Base-by-base conservation (phyloP, 2,329 filamentous ascomycete genomes). In the Aureobasidium sp. region DNA sequence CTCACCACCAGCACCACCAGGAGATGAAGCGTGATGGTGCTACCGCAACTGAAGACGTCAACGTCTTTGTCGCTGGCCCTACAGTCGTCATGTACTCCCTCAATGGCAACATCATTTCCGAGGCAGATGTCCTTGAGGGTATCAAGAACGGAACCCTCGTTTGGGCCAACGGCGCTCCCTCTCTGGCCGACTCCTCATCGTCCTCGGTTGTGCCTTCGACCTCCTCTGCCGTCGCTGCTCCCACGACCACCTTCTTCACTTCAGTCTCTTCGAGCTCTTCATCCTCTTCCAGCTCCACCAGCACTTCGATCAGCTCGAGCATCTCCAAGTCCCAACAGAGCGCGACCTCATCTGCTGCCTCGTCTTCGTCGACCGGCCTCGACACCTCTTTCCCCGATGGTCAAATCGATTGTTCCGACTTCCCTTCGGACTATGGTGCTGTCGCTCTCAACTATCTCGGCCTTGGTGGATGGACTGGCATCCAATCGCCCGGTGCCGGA, bases 371-470 rank as follows among this genome's bases (percentile, higher is more conserved):
- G 47, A 73, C 64, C 21, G 87, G 86, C 47, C 60, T 91, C 52
- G 74, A 82, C 59, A 71, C 72, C 14, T 73, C 83, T 6, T 97
- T 97, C 76, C 86, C 86, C 11, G 84, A 85, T 68, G 88, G 88
- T 56, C 70, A 81, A 61, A 63, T 94, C 52, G 70, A 77, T 59
- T 97, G 93, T 73, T 71, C 69, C 57, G 65, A 75, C 1, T 95
- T 96, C 74, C 90, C 90, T 14, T 83, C 81, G 3, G 74, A 81
- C 0, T 97, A 94, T 64, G 93, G 93, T 61, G 86, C 90, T 1
- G 64, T 95, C 40, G 51, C 81, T 44, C 72, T 93, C 25, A 66
- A 77, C 53, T 91, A 85, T 76, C 77, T 90, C 22, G 76, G 78
- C 16, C 72, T 88, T 6, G 79, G 75, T 57, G 90, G 89, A 58